phyloP scores from a whole-genome alignment of 2,329 filamentous ascomycete species.

The Leptoxyphium fumago region DNA sequence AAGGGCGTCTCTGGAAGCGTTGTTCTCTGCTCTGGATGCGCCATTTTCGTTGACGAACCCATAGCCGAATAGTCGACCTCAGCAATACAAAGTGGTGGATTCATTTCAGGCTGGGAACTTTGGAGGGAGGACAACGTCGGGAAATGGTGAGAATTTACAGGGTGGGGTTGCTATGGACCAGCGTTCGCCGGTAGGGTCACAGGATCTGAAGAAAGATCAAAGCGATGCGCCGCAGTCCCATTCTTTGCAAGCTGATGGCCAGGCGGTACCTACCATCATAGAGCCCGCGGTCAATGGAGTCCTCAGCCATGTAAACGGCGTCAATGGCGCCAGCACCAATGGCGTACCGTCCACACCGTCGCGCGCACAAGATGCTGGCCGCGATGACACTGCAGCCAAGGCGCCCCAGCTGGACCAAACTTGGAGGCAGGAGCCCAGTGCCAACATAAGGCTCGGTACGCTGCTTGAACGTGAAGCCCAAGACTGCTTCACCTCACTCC shows the following conservation, averaged over 20 bases:
- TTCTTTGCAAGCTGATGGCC: background rate
- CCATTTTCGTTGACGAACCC: too few relatives aligned
- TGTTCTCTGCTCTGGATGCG: too few relatives aligned
- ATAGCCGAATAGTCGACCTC: too few relatives aligned
- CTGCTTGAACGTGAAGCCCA: constrained; percentile 70
- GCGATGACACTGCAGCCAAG: background rate
- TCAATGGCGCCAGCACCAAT: constrained; percentile 5
- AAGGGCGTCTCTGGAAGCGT: too few relatives aligned
- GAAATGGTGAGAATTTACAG: constrained; percentile 25
- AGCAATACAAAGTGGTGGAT: background rate
- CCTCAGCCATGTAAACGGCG: background rate
- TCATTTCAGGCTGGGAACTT: background rate
- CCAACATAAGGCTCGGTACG: constrained; percentile 60
- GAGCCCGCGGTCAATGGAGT: constrained; percentile 7
- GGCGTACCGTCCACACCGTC: constrained; percentile 1
- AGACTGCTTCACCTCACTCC: constrained; percentile 64
- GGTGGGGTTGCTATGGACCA: constrained; percentile 34
- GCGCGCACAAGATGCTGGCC: constrained; percentile 3
- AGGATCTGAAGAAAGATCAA: constrained; percentile 19
- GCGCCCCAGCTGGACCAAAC: constrained; percentile 44
- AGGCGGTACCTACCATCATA: constrained; percentile 7
- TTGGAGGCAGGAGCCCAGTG: constrained; percentile 44
- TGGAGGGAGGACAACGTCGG: background rate
- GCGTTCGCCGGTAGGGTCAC: constrained; percentile 24
- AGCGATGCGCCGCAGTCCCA: constrained; percentile 11